These are phyloP conservation scores for Neonectria magnoliae DNA, from an alignment of 2,329 filamentous ascomycete species.

Conservation along the genomic window DNA sequence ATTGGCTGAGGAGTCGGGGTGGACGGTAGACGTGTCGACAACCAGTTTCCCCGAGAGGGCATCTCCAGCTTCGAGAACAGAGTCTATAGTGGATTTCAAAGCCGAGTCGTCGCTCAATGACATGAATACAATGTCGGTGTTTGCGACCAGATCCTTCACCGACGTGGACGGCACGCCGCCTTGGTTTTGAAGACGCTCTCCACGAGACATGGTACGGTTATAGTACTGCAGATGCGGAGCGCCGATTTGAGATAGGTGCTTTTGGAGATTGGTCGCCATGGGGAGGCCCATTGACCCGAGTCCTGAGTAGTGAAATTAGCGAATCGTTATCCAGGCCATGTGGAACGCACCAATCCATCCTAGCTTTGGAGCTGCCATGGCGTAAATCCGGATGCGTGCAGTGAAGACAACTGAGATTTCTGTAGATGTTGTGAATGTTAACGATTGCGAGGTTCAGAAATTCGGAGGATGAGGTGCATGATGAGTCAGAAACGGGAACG, in stretches of 20 bases:
- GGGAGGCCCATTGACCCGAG: slow-evolving; percentile 62
- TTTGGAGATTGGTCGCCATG: slow-evolving; percentile 62
- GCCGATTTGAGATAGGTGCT: slow-evolving; percentile 44
- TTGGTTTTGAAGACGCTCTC: slow-evolving; percentile 43
- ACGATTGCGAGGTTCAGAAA: neutral
- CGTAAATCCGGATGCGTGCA: neutral
- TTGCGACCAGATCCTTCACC: slow-evolving; percentile 42
- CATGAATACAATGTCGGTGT: slow-evolving; percentile 50
- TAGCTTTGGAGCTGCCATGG: slow-evolving; percentile 20
- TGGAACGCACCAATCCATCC: slow-evolving; percentile 23
- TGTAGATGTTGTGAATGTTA: neutral
- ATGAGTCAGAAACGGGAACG: slow-evolving; percentile 4
- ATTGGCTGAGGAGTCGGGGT: slow-evolving; percentile 53
- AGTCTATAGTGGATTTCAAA: slow-evolving; percentile 47
- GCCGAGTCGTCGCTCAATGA: slow-evolving; percentile 56
- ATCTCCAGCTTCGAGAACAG: slow-evolving; percentile 40
- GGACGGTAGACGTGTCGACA: slow-evolving; percentile 61
- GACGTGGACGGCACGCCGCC: slow-evolving; percentile 41
- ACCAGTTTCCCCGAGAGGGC: slow-evolving; percentile 52
- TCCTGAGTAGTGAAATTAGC: slow-evolving; percentile 41
- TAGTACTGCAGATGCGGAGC: slow-evolving; percentile 50
- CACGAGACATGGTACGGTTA: slow-evolving; percentile 60
- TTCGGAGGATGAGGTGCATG: neutral
- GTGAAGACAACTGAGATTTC: neutral
- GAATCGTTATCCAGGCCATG: too few relatives aligned